A percentile compares a stretch with the other conserved stretches of the same genome.
Evolutionary conservation across 257 asterid species (phyloP).

Genomic region (Euphrasia confusa): DNA sequence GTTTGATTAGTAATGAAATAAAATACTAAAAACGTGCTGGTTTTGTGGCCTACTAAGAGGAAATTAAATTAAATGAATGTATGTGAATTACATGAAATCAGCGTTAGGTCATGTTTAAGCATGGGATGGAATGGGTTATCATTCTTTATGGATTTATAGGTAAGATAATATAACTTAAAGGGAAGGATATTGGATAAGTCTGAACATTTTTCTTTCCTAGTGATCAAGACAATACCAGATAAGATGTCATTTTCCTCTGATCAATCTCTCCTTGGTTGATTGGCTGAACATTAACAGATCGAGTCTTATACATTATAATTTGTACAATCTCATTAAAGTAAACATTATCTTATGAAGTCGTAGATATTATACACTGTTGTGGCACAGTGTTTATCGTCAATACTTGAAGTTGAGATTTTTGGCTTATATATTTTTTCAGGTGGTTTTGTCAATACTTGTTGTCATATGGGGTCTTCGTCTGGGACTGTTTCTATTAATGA

Average conservation of each 20-base stretch:
- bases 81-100: neutral
- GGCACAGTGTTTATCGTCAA: neutral
- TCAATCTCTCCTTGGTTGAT: slow-evolving; percentile 8
- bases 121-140: neutral
- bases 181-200: slow-evolving; percentile 9
- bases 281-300: neutral
- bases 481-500: slow-evolving; percentile 72
- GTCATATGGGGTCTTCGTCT: slow-evolving; percentile 91
- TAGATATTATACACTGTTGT: neutral
- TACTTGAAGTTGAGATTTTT: slow-evolving; percentile 20
- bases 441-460: slow-evolving; percentile 62
- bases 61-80: neutral
- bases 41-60: neutral
- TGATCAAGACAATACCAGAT: neutral
- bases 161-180: neutral
- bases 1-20: slow-evolving; percentile 1
- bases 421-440: slow-evolving; percentile 39
- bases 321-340: neutral
- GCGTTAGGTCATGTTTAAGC: slow-evolving; percentile 3
- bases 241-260: neutral
- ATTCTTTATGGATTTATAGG: neutral
- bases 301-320: neutral
- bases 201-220: slow-evolving; percentile 6
- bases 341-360: neutral
- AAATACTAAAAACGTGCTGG: slow-evolving; percentile 2